phyloP scores from a whole-genome alignment of 805 yeast species.

The Kazachstania martiniae region DNA sequence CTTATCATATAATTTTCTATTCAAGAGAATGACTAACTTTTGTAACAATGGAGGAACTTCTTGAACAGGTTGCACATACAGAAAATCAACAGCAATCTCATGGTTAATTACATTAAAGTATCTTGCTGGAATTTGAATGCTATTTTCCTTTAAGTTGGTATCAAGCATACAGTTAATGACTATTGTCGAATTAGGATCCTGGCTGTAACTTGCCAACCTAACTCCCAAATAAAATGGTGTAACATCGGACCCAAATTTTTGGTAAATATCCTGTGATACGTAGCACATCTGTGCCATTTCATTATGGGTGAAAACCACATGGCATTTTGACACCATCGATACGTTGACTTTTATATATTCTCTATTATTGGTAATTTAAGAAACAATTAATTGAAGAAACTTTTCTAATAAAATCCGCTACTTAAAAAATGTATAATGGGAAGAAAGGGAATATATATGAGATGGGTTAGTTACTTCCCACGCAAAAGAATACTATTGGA shows the following conservation, averaged over 20 bases:
- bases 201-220: not conserved
- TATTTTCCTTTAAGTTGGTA: not conserved
- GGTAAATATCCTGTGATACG: too few species aligned
- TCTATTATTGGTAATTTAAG: too few species aligned
- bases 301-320: too few species aligned
- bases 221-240: too few species aligned
- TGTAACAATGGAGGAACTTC: slow-evolving; percentile 7
- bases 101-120: not conserved
- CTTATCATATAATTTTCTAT: slow-evolving; percentile 13
- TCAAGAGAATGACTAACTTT: slow-evolving; percentile 9
- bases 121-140: not conserved
- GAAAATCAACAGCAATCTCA: not conserved
- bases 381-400: too few species aligned
- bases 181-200: not conserved
- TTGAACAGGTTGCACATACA: not conserved
- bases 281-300: too few species aligned
- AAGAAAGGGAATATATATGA: too few species aligned
- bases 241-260: too few species aligned
- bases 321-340: too few species aligned
- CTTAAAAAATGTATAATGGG: too few species aligned
- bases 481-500: slow-evolving; percentile 14
- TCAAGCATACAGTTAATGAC: not conserved
- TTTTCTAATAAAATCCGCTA: too few species aligned
- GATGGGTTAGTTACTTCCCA: slow-evolving; percentile 3
- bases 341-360: too few species aligned